Conservation (phyloP, 768 basidiomycete genomes). For the Suillus fuscotomentosus region DNA sequence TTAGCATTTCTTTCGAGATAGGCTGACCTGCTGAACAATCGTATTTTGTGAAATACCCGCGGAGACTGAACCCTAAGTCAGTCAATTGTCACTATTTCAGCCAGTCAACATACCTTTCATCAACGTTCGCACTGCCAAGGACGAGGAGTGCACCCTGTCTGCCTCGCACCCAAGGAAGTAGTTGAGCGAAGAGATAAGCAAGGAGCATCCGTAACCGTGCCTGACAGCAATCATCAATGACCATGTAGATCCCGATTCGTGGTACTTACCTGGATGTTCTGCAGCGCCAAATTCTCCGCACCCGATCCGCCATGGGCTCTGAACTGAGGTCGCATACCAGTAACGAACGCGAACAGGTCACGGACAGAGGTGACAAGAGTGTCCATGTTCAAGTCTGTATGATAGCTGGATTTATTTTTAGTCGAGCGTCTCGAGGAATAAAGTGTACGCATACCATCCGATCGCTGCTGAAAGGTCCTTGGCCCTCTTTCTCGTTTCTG, state of each 20-base stretch:
- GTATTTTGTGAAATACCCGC: slow-evolving; percentile 97
- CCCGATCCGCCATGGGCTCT: slow-evolving; percentile 81
- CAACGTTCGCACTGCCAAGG: slow-evolving; percentile 97
- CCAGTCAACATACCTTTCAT: slow-evolving; percentile 72
- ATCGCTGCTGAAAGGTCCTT: slow-evolving; percentile 86
- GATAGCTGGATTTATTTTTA: slow-evolving; percentile 58
- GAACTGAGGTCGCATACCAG: slow-evolving; percentile 70
- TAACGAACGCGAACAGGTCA: slow-evolving; percentile 81
- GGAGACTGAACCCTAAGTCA: slow-evolving; percentile 51
- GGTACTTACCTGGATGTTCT: slow-evolving; percentile 83
- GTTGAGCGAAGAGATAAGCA: slow-evolving; percentile 92
- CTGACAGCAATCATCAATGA: slow-evolving; percentile 33
- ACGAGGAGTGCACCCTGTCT: slow-evolving; percentile 85
- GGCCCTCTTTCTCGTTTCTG: slow-evolving; percentile 82
- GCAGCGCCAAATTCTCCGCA: slow-evolving; percentile 93
- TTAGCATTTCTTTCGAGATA: not conserved
- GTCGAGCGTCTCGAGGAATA: not conserved
- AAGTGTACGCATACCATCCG: slow-evolving; percentile 60
- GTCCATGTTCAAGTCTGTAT: slow-evolving; percentile 96
- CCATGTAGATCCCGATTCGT: not conserved
- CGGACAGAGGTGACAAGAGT: slow-evolving; percentile 80
- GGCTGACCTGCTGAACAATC: slow-evolving; percentile 84
- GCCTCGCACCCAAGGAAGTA: slow-evolving; percentile 89
- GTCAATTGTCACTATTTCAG: not conserved
- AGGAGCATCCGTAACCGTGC: slow-evolving; percentile 94